These are phyloP conservation scores for Boletus semigastroideus DNA, from an alignment of 1,284 basidiomycete genomes.

Conservation along the genomic window DNA sequence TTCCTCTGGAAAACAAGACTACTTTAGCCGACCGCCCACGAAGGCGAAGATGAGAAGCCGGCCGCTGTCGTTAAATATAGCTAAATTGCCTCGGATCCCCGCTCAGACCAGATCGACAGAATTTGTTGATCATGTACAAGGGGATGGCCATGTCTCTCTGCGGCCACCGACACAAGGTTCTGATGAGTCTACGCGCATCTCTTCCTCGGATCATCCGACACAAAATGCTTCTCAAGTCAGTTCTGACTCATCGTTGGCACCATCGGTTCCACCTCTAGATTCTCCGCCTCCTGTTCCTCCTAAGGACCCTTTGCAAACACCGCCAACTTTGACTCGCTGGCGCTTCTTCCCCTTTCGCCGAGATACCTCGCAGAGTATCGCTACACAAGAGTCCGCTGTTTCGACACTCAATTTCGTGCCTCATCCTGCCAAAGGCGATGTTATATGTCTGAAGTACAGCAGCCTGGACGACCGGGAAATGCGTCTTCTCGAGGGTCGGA, in stretches of 20 bases:
- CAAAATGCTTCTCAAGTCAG: slow-evolving; percentile 3
- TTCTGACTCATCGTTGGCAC: slow-evolving; percentile 10
- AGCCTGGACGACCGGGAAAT: slow-evolving; percentile 77
- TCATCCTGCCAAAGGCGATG: slow-evolving; percentile 52
- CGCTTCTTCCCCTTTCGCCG: slow-evolving; percentile 56
- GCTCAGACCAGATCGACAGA: slow-evolving; percentile 22
- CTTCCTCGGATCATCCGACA: slow-evolving; percentile 12
- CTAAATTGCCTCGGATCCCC: slow-evolving; percentile 19
- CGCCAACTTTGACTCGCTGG: slow-evolving; percentile 46
- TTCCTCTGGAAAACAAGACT: slow-evolving; percentile 22
- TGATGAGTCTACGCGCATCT: slow-evolving; percentile 17
- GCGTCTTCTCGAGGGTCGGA: slow-evolving; percentile 72
- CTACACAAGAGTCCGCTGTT: slow-evolving; percentile 29
- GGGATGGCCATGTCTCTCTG: slow-evolving; percentile 3
- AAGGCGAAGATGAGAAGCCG: slow-evolving; percentile 15
- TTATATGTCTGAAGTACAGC: slow-evolving; percentile 67
- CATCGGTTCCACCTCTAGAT: slow-evolving; percentile 15
- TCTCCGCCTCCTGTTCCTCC: slow-evolving; percentile 28
- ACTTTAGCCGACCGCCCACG: slow-evolving; percentile 16
- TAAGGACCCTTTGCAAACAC: slow-evolving; percentile 32
- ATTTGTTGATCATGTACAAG: slow-evolving; percentile 7
- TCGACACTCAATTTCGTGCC: slow-evolving; percentile 28
- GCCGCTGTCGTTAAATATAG: slow-evolving; percentile 25
- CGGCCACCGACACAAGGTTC: slow-evolving; percentile 15
- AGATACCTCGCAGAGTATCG: slow-evolving; percentile 31